A percentile compares a stretch with the other conserved stretches of the same genome.
Evolutionary conservation across 1,284 basidiomycete species (phyloP).

Genomic region (Polyporus tsugae): DNA sequence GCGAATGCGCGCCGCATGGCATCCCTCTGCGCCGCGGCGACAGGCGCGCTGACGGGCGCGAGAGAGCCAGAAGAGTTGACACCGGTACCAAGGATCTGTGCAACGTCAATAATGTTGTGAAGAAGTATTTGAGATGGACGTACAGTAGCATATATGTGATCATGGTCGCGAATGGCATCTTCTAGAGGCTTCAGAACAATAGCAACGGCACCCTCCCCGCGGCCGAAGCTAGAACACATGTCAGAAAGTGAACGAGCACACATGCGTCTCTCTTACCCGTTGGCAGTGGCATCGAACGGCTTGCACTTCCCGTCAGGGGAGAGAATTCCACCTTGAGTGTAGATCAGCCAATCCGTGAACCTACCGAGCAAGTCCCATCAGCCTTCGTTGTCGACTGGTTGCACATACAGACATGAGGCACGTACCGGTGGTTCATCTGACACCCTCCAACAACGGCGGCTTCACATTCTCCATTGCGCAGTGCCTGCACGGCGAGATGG

Average conservation of each 20-base stretch:
- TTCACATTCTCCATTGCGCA: conserved; percentile 54
- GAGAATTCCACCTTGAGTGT: conserved; percentile 48
- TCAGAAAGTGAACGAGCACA: neutral
- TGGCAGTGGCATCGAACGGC: conserved; percentile 56
- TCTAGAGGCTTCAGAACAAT: conserved; percentile 41
- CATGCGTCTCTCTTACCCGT: conserved; percentile 45
- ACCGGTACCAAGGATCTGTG: conserved; percentile 50
- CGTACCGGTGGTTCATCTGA: conserved; percentile 51
- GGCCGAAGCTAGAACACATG: conserved; percentile 32
- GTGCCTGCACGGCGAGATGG: conserved; percentile 55
- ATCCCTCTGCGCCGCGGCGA: conserved; percentile 45
- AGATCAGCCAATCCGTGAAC: conserved; percentile 39
- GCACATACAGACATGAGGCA: neutral
- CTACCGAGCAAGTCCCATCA: conserved; percentile 17
- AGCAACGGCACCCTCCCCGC: conserved; percentile 38
- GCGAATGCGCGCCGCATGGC: conserved; percentile 45
- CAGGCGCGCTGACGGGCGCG: conserved; percentile 49
- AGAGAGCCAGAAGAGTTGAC: conserved; percentile 48
- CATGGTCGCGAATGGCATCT: conserved; percentile 38
- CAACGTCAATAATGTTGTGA: neutral
- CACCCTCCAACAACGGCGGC: conserved; percentile 56
- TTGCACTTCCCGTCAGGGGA: conserved; percentile 56
- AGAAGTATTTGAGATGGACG: neutral
- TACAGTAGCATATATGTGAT: conserved; percentile 41
- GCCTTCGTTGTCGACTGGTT: neutral